Evolutionary conservation across 768 basidiomycete species (phyloP).

Genomic region (Cystofilobasidium bisporidii): DNA sequence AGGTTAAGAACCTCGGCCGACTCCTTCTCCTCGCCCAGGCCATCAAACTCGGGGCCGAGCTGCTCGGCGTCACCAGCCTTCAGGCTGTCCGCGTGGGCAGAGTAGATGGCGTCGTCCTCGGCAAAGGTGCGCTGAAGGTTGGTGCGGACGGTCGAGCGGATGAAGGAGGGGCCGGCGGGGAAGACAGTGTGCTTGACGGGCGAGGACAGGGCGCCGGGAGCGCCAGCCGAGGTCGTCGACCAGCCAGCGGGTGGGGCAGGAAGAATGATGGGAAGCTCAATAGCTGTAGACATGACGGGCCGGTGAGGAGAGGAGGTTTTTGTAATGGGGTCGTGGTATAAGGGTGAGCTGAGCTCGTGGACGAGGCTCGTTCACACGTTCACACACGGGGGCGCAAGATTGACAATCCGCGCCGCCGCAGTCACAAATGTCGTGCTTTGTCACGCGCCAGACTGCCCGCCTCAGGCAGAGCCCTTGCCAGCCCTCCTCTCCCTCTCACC

Average conservation of each 20-base stretch:
- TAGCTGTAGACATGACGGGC: neutral
- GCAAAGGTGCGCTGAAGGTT: slow-evolving; percentile 70
- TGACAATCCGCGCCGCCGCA: too few relatives aligned
- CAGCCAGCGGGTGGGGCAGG: slow-evolving; percentile 19
- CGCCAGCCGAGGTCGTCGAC: slow-evolving; percentile 3
- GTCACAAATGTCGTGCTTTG: too few relatives aligned
- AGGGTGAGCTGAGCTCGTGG: too few relatives aligned
- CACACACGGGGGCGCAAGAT: too few relatives aligned
- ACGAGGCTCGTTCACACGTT: too few relatives aligned
- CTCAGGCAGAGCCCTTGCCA: too few relatives aligned
- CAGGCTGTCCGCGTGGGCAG: slow-evolving; percentile 46
- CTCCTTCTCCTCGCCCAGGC: slow-evolving; percentile 86
- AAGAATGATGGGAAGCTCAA: neutral
- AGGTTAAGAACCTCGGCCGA: slow-evolving; percentile 54
- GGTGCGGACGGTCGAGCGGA: slow-evolving; percentile 67
- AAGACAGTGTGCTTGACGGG: slow-evolving; percentile 47
- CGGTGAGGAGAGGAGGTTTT: neutral
- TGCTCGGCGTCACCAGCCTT: slow-evolving; percentile 46
- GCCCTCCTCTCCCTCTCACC: too few relatives aligned
- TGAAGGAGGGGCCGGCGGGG: slow-evolving; percentile 79
- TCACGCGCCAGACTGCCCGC: too few relatives aligned
- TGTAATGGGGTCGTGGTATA: too few relatives aligned
- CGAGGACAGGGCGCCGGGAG: neutral
- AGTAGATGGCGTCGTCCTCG: slow-evolving; percentile 62
- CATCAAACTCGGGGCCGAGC: slow-evolving; percentile 68